Evolutionary conservation across 2,329 filamentous ascomycete genomes (phyloP), one percentile per base, ranked within the genome.

Genomic region (Corniculantispora saksenae): DNA sequence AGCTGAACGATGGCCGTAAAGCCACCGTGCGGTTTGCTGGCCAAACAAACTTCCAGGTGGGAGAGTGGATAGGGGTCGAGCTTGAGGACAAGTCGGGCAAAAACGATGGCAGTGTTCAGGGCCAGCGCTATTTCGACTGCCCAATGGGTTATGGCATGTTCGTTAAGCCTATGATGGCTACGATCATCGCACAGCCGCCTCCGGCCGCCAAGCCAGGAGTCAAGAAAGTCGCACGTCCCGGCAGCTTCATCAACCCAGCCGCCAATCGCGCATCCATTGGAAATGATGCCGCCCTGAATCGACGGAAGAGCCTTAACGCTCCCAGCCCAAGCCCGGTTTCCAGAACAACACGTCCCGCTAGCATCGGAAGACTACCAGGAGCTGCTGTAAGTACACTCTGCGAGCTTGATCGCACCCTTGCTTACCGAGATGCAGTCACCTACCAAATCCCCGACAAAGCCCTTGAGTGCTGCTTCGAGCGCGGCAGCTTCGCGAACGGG

Each of bases 91-190:
- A 89, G 61, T 87, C 85, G 23, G 94, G 95, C 38, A 98, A 98
- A 82, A 98, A 98, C 72, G 93, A 98, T 83, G 94, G 94, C 69
- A 90, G 91, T 63, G 92, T 98, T 55, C 87, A 94, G 76, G 94
- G 93, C 67, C 86, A 92, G 74, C 84, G 92, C 23, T 98, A 98
- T 76, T 98, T 97, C 72, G 88, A 94, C 58, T 98, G 94, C 79
- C 84, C 75, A 78, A 89, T 85, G 87, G 92, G 83, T 48, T 82
- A 83, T 69, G 89, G 89, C 74, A 95, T 99, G 87, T 98, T 99
- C 73, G 86, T 97, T 63, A 87, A 92, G 68, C 89, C 92, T 35
- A 80, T 85, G 62, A 89, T 89, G 65, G 82, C 95, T 58, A 84
- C 83, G 15, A 81, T 89, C 68, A 77, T 90, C 61, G 82, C 83